Percentiles rank a stretch among this genome's conserved stretches.
Conservation (phyloP, 179 eudicot species). For the Beta macrorhiza region DNA sequence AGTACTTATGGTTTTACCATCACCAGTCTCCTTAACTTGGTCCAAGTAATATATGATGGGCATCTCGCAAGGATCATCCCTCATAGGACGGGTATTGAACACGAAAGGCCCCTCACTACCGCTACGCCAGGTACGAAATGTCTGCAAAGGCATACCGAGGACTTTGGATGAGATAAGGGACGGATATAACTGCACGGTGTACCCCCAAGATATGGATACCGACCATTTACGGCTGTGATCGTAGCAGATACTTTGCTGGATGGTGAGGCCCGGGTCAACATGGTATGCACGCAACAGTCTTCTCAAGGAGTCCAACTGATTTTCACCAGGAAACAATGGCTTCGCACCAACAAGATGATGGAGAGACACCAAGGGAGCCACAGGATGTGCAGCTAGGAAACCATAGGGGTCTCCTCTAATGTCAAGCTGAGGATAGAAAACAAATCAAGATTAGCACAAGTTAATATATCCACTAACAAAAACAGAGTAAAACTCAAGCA, state of each 20-base stretch:
- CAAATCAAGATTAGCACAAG: not conserved
- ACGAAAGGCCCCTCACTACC: slow-evolving; percentile 67
- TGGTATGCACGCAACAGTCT: slow-evolving; percentile 48
- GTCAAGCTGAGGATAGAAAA: slow-evolving; percentile 54
- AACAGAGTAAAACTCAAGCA: not conserved
- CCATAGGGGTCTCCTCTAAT: slow-evolving; percentile 79
- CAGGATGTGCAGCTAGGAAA: slow-evolving; percentile 79
- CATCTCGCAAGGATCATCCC: slow-evolving; percentile 46
- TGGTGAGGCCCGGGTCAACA: slow-evolving; percentile 54
- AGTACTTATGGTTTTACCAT: slow-evolving; percentile 39
- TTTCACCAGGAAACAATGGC: slow-evolving; percentile 61
- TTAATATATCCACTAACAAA: not conserved
- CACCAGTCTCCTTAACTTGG: slow-evolving; percentile 39
- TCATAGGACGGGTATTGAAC: slow-evolving; percentile 70
- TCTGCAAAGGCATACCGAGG: slow-evolving; percentile 56
- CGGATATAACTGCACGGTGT: slow-evolving; percentile 74
- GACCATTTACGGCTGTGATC: slow-evolving; percentile 63
- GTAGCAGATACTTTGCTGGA: slow-evolving; percentile 79
- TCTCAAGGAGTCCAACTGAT: slow-evolving; percentile 50
- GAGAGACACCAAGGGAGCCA: slow-evolving; percentile 81
- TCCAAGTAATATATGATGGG: slow-evolving; percentile 61
- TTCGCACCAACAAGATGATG: slow-evolving; percentile 78
- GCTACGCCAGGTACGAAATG: slow-evolving; percentile 77
- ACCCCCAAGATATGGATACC: slow-evolving; percentile 90
- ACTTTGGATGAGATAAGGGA: slow-evolving; percentile 46